Conservation (phyloP, 164 flowering plant genomes). For the Hamamelis virginiana region DNA sequence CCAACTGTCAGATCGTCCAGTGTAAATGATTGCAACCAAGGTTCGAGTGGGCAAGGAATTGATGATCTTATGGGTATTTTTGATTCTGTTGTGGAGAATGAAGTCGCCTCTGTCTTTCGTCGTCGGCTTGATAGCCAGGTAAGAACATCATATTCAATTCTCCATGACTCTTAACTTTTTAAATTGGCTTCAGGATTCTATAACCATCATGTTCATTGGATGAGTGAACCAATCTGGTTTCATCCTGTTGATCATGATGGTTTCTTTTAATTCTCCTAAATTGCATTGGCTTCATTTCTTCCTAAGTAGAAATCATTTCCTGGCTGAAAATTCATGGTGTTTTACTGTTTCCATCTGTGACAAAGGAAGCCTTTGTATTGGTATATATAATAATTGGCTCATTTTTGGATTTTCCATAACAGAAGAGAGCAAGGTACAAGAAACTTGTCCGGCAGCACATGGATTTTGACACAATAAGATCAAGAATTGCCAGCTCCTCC, state of each 20-base stretch:
- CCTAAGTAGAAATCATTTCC: too few relatives aligned
- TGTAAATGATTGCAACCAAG: slow-evolving; percentile 16
- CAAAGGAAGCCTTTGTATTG: not conserved
- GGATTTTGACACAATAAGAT: slow-evolving; percentile 67
- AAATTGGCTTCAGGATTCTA: not conserved
- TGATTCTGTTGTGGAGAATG: slow-evolving; percentile 37
- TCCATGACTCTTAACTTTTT: too few relatives aligned
- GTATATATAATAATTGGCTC: not conserved
- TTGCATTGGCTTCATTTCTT: too few relatives aligned
- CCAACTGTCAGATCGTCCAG: slow-evolving; percentile 21
- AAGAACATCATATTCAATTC: slow-evolving; percentile 1
- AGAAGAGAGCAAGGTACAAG: slow-evolving; percentile 81
- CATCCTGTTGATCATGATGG: not conserved
- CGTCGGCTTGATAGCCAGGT: slow-evolving; percentile 82
- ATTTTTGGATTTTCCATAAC: slow-evolving; percentile 16
- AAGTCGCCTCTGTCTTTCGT: slow-evolving; percentile 47
- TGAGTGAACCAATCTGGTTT: not conserved
- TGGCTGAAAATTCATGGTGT: too few relatives aligned
- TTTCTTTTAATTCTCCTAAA: not conserved
- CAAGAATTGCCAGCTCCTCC: slow-evolving; percentile 34
- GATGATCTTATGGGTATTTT: slow-evolving; percentile 46
- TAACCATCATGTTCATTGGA: not conserved
- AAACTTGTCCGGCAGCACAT: slow-evolving; percentile 59
- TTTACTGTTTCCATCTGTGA: too few relatives aligned
- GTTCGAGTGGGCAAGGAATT: slow-evolving; percentile 10